Base-by-base conservation (phyloP, 2,329 filamentous ascomycete species). In the Verticillium nubilum region DNA sequence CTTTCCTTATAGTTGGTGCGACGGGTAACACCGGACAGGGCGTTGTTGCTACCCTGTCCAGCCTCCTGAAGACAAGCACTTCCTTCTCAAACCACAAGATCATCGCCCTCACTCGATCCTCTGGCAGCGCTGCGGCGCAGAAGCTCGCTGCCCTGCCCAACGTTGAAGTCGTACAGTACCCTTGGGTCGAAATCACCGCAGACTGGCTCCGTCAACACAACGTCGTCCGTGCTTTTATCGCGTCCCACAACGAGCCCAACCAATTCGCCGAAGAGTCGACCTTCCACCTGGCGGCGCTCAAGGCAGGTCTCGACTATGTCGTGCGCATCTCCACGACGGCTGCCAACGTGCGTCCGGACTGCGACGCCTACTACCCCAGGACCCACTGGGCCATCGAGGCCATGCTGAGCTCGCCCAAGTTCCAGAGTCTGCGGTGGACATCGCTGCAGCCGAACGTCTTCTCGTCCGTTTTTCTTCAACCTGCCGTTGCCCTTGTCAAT, bases 321-420 rank as follows among this genome's bases (percentile, higher is more conserved):
- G 75, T 78, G 4, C 71, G 74, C 1, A 74, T 78, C 60, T 78
- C 74, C 0, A 78, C 76, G 0, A 74, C 67, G 0, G 70, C 70
- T 1, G 63, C 68, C 0, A 73, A 74, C 25, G 70, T 77, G 2
- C 67, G 66, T n/a, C 73, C 76, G 0, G 69, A 73, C 57, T 69
- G 13, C 52, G 37, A 19, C 0, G 70, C 68, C 0, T 77, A 73
- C 62, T 78, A 78, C 57, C 55, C 70, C 3, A 68, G 75, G 5
- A 35, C 64, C 0, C 75, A 78, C 54, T 78, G 74, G 75, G 76
- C 76, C 0, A 72, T 78, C 19, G 75, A 78, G 62, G 23, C 65
- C 5, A 58, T 78, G 47, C 67, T 78, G 3, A 59, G 62, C 57
- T 68, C 73, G 31, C 68, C 71, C 0, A 73, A 75, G 56, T 78